Base-by-base conservation (phyloP, 1,139 yeast genomes). In the Geotrichum aggregatum region DNA sequence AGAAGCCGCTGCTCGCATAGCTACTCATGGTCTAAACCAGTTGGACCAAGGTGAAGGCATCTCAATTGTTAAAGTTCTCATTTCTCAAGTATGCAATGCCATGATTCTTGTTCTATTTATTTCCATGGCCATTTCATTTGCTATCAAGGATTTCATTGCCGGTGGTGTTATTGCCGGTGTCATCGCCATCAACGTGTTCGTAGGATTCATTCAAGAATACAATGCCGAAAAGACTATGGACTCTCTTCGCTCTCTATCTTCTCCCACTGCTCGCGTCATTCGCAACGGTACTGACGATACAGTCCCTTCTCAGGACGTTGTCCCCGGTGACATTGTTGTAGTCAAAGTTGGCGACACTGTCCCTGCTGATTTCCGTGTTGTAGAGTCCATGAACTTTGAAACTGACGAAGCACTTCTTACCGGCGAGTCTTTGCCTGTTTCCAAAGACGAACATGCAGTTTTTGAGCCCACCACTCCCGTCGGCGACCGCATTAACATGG, bases 211-310 rank as follows among this genome's bases (percentile, higher is more conserved):
- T 58, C 94, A 86, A 66, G 89, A 84, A 65, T 73, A 74, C 59
- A 79, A 80, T 56, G 94, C 94, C 1, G 92, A 85, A 61, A 80
- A 83, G 66, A 85, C 94, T 1, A 85, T 86, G 89, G 87, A 84
- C 33, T 82, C 91, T 0, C 76, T 86, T 52, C 75, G 81, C 56
- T 76, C 82, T 2, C 75, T 86, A 54, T 78, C 86, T 50, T 81
- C 91, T 1, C 91, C 94, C 13, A 77, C 85, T 3, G 92, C 94
- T 0, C 73, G 78, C 50, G 88, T 82, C 11, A 73, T 81, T 50
- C 76, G 95, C 67, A 73, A 80, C 60, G 89, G 88, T 44, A 73
- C 73, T 33, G 83, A 81, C 57, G 63, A 67, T 24, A 79, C 82
- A 1, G 73, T 86, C 38, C 78, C 84, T 10, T 82, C 91, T 0